phyloP scores from a whole-genome alignment of 768 basidiomycete genomes.

The Mycena rebaudengoi region DNA sequence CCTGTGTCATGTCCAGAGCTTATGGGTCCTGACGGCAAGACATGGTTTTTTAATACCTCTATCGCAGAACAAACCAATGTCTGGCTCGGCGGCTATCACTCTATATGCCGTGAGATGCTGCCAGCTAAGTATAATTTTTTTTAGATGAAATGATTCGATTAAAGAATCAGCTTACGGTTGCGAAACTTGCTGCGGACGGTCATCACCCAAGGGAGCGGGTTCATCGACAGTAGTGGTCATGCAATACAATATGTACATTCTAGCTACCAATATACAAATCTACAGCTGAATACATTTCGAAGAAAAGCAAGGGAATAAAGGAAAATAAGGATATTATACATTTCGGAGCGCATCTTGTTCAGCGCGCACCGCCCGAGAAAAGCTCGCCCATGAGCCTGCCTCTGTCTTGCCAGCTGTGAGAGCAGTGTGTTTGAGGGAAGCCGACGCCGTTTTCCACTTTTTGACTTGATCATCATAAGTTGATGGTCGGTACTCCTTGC shows the following conservation, averaged over 20 bases:
- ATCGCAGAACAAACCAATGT: constrained; percentile 46
- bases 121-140: constrained; percentile 42
- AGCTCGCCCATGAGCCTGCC: no score
- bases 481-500: not conserved
- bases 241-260: no score
- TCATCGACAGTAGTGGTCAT: not conserved
- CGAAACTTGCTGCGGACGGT: constrained; percentile 22
- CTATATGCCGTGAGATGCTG: constrained; percentile 43
- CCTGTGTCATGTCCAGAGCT: constrained; percentile 10
- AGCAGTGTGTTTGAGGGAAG: no score
- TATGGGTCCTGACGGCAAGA: not conserved
- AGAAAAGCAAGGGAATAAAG: not conserved
- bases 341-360: no score
- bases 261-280: not conserved
- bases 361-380: no score
- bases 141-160: constrained; percentile 49
- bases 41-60: constrained; percentile 43
- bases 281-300: not conserved
- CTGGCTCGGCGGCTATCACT: constrained; percentile 44
- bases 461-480: not conserved
- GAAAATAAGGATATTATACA: no score
- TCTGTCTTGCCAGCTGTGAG: no score
- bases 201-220: constrained; percentile 16
- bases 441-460: not conserved
- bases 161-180: constrained; percentile 29